Base-by-base conservation (phyloP, 78 protist species). In the Emiliania huxleyi region DNA sequence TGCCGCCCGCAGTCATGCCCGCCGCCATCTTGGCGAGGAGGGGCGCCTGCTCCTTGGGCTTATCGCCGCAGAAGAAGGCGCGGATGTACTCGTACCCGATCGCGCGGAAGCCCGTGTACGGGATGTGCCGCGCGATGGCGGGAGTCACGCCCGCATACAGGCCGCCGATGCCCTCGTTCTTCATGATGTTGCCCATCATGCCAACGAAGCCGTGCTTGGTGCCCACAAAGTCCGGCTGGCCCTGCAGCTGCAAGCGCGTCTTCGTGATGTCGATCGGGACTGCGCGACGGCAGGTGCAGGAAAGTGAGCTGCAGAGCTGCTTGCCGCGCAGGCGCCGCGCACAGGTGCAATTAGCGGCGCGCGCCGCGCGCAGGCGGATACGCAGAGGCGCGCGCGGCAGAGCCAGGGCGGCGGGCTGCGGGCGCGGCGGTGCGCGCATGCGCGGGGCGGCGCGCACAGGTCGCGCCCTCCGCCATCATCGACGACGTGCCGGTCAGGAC, bases 1-100 rank as follows among this genome's bases (percentile, higher is more conserved):
- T 8, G 35, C 43, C 92, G 21, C 96, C 96, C 23, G 95, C 89
- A 2, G 89, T 44, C 89, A 81, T 81, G 37, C 89, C 89, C 5
- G 89, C 55, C 25, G 52, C 49, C 89, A 44, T 44, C 89, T 81
- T 81, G 40, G 55, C 55, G 89, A 44, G 38, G 40, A 81, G 52
- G 56, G 89, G 89, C 89, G 89, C 89, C 21, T 77, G 44, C 18
- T 44, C 52, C 89, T 44, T 81, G 26, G 56, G 48, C 38, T 40
- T 21, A 3, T 81, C 56, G 38, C 89, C 89, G 55, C 89, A 81
- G 56, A 81, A 81, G 25, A 44, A 25, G 22, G 40, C 56, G 55
- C 89, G 89, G 38, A 81, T 81, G 89, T 81, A 81, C 56, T 79
- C 85, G 85, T 77, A 77, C 18, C 85, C 89, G 29, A 40, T 38